Evolutionary conservation across 306 rosid genomes (phyloP).

Genomic region (Corylus avellana): DNA sequence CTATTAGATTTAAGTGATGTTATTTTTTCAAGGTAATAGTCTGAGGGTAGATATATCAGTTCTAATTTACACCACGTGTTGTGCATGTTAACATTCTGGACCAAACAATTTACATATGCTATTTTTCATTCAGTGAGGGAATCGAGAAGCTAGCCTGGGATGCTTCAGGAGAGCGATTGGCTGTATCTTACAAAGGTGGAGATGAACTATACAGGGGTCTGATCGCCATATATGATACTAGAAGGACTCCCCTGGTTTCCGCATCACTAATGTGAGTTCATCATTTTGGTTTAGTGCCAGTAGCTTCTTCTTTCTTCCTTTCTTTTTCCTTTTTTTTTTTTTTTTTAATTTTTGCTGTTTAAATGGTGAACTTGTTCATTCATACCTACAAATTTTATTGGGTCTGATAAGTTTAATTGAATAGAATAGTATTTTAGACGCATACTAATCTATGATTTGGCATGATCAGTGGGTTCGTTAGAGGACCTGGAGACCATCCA

Average conservation of each 20-base stretch:
- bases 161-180: constrained; percentile 93
- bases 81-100: background rate
- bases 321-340: background rate
- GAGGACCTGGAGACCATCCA: constrained; percentile 94
- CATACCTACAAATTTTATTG: background rate
- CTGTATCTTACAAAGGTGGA: constrained; percentile 78
- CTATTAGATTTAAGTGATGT: too few species aligned
- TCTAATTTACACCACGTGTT: background rate
- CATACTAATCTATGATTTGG: constrained; percentile 11
- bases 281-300: background rate
- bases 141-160: constrained; percentile 95
- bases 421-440: background rate
- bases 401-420: constrained; percentile 6
- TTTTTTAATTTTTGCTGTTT: background rate
- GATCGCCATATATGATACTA: constrained; percentile 80
- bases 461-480: constrained; percentile 77
- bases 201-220: constrained; percentile 76
- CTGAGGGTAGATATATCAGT: background rate
- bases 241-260: constrained; percentile 72
- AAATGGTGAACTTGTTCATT: constrained; percentile 14
- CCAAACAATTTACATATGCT: constrained; percentile 13
- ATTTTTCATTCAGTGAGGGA: constrained; percentile 65
- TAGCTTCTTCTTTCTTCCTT: background rate
- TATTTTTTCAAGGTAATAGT: too few species aligned
- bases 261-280: constrained; percentile 79